Conservation (phyloP, 768 basidiomycete species). For the Tricholoma sp. region DNA sequence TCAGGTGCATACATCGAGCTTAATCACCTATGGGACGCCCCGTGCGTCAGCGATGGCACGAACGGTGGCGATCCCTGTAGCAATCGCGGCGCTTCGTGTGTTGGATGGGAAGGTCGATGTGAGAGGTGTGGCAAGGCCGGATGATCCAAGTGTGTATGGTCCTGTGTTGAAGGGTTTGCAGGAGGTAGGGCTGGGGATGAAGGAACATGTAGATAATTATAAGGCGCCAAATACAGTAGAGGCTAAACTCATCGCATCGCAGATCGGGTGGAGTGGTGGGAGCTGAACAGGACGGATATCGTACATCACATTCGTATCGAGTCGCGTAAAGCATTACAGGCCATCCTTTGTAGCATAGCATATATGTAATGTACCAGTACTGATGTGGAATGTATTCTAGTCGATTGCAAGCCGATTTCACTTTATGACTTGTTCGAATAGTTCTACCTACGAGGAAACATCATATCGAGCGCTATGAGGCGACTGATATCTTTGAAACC, state of each 20-base stretch:
- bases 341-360: too few species aligned
- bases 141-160: slow-evolving; percentile 51
- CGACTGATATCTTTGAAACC: background rate
- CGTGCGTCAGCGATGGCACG: slow-evolving; percentile 81
- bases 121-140: slow-evolving; percentile 70
- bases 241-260: background rate
- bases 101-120: slow-evolving; percentile 51
- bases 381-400: too few species aligned
- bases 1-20: slow-evolving; percentile 53
- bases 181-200: slow-evolving; percentile 47
- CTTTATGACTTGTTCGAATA: too few species aligned
- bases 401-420: too few species aligned
- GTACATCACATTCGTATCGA: too few species aligned
- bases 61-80: slow-evolving; percentile 85
- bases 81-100: slow-evolving; percentile 70
- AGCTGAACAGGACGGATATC: background rate
- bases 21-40: slow-evolving; percentile 52
- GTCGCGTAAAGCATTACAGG: too few species aligned
- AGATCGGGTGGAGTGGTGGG: background rate
- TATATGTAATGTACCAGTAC: too few species aligned
- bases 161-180: slow-evolving; percentile 61
- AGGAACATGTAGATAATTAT: slow-evolving; percentile 26
- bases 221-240: slow-evolving; percentile 4
- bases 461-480: background rate
- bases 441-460: too few species aligned